Evolutionary conservation across 805 yeast genomes (phyloP).

Genomic region (Barnettozyma populi): DNA sequence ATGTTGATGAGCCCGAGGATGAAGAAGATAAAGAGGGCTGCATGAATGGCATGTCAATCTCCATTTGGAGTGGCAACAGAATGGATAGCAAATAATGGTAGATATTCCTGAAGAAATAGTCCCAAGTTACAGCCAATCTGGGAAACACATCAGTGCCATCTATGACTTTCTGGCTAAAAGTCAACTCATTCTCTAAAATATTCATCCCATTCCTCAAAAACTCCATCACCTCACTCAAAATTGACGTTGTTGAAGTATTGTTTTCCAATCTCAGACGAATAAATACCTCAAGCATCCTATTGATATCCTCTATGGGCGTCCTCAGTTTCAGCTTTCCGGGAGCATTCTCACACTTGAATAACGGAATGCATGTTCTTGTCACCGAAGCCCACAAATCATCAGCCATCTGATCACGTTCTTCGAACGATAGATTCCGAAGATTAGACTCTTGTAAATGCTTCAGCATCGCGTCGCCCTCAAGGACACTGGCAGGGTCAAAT

Average conservation of each 20-base stretch:
- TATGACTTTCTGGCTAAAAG: slow-evolving; percentile 26
- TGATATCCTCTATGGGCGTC: slow-evolving; percentile 54
- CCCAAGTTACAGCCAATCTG: slow-evolving; percentile 47
- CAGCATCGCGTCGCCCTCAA: slow-evolving; percentile 26
- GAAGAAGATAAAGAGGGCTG: background rate
- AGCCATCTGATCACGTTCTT: slow-evolving; percentile 35
- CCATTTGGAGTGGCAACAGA: slow-evolving; percentile 53
- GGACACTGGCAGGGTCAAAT: slow-evolving; percentile 26
- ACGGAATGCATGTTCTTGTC: slow-evolving; percentile 35
- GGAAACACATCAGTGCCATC: slow-evolving; percentile 16
- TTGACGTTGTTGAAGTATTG: slow-evolving; percentile 30
- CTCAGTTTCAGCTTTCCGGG: slow-evolving; percentile 25
- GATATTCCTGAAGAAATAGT: slow-evolving; percentile 46
- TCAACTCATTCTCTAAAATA: slow-evolving; percentile 32
- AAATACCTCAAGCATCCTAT: slow-evolving; percentile 39
- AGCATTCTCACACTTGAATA: slow-evolving; percentile 34
- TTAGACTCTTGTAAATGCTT: slow-evolving; percentile 28
- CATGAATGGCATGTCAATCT: slow-evolving; percentile 29
- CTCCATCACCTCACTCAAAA: slow-evolving; percentile 41
- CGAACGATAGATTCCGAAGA: slow-evolving; percentile 25
- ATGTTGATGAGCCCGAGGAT: slow-evolving; percentile 19
- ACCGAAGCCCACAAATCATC: slow-evolving; percentile 48
- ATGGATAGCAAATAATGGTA: slow-evolving; percentile 56
- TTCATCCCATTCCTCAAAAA: slow-evolving; percentile 40
- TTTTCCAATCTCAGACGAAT: slow-evolving; percentile 33